Base-by-base conservation (phyloP, 306 rosid genomes). In the Malus orientalis region DNA sequence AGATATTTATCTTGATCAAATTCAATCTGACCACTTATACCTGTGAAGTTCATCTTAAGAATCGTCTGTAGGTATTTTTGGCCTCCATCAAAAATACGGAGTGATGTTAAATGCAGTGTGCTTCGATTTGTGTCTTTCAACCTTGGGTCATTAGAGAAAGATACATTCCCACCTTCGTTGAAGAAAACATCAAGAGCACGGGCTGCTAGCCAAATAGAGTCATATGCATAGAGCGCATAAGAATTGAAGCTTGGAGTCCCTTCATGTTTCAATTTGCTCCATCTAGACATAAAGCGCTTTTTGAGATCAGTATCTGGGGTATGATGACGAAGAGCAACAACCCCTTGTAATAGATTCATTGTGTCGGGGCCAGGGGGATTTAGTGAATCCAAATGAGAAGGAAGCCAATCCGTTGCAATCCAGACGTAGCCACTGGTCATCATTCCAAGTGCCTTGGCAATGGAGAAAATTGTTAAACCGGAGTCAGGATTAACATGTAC, bases 321-420 rank as follows among this genome's bases (percentile, higher is more conserved):
- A 81, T 90, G 85, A 89, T 90, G 91, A 8, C 97, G 93, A 81
- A 93, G 85, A 76, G 96, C 92, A 57, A 93, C 86, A 69, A 91
- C 93, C 20, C 97, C 98, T 83, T 93, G 92, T 54, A 93, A 71
- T 60, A 81, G 78, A 81, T 78, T 78, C 91, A 87, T 85, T 64
- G 66, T 77, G 80, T 80, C 84, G 8, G 87, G 70, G 27, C 65
- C 83, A 72, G 85, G 79, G 36, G 76, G 70, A 60, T 75, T 85
- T 6, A 38, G 40, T 3, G 98, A 86, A 81, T 93, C 98, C 12
- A 91, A 81, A 80, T 66, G 54, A 14, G 97, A 84, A 83, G 97
- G 93, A 83, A 93, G 98, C 97, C 98, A 93, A 78, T 93, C 92
- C 51, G 96, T 91, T 57, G 97, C 89, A 74, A 93, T 89, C 98